Evolutionary conservation across 805 yeast species (phyloP).

Genomic region (Pichia insulana): DNA sequence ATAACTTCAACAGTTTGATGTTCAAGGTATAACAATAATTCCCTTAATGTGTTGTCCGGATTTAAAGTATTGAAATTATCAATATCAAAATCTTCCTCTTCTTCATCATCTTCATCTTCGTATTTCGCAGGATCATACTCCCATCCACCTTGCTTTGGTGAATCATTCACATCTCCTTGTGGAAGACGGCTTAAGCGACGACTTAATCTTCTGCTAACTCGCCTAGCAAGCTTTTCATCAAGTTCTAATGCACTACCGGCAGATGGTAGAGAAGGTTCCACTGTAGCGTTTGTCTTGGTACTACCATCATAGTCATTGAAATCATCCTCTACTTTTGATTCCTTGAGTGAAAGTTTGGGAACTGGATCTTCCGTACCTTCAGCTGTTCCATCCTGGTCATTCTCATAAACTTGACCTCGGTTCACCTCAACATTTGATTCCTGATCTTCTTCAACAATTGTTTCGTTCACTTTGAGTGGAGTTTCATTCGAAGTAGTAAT

Average conservation of each 20-base stretch:
- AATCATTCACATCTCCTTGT: conserved; percentile 6
- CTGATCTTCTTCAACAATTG: too few species aligned
- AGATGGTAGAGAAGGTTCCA: conserved; percentile 1
- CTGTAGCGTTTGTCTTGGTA: not conserved
- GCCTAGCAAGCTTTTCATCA: conserved; percentile 9
- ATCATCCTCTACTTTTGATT: not conserved
- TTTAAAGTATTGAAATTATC: conserved; percentile 73
- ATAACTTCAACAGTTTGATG: conserved; percentile 92
- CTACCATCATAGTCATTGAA: conserved; percentile 6
- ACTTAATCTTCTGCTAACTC: conserved; percentile 9
- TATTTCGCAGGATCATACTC: conserved; percentile 10
- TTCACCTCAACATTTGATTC: too few species aligned
- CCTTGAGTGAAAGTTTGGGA: too few species aligned
- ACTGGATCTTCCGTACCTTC: too few species aligned
- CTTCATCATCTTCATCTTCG: conserved; percentile 15
- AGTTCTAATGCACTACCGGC: conserved; percentile 10
- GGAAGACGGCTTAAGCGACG: not conserved
- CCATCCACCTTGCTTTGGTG: conserved; percentile 53
- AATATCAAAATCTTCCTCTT: conserved; percentile 42
- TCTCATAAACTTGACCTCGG: too few species aligned
- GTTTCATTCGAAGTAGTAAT: not conserved
- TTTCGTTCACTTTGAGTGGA: too few species aligned
- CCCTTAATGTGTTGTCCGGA: conserved; percentile 83
- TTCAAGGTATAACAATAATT: conserved; percentile 75
- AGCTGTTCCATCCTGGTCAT: too few species aligned